Evolutionary conservation across 495 filamentous ascomycete species (phyloP).

Genomic region (Podospora sp.): DNA sequence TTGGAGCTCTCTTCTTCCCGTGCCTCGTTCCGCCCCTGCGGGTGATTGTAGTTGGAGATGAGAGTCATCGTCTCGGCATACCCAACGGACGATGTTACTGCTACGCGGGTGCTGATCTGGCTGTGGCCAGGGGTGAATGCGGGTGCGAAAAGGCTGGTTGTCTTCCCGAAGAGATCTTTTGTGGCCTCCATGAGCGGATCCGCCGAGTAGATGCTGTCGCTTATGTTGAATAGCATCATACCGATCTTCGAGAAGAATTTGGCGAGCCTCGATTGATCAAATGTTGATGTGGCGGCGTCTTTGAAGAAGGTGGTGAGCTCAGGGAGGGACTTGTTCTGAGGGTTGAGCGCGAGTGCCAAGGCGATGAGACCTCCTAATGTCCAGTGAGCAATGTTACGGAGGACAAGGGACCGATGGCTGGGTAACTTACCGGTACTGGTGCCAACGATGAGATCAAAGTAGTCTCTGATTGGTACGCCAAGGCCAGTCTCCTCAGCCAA

Average conservation of each 20-base stretch:
- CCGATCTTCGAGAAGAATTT: not conserved
- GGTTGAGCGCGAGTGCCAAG: not conserved
- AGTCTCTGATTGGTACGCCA: not conserved
- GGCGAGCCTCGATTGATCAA: not conserved
- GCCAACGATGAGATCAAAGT: slow-evolving; percentile 19
- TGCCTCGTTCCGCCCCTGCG: not conserved
- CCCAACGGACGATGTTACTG: not conserved
- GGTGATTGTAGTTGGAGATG: slow-evolving; percentile 1
- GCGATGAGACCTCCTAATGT: slow-evolving; percentile 11
- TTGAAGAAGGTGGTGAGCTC: slow-evolving; percentile 3
- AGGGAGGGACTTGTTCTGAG: not conserved
- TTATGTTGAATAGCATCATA: not conserved
- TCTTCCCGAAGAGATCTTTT: not conserved
- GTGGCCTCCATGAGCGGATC: not conserved
- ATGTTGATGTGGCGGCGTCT: not conserved
- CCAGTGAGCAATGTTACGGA: not conserved
- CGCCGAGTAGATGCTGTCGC: not conserved
- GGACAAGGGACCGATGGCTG: too few relatives aligned
- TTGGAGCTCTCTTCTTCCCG: not conserved
- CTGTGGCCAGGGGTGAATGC: not conserved
- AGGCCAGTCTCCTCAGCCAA: not conserved
- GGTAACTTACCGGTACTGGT: slow-evolving; percentile 13
- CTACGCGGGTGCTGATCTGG: not conserved
- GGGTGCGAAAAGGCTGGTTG: not conserved
- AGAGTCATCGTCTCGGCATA: not conserved